A percentile compares a stretch with the other conserved stretches of the same genome.
Conservation (phyloP, 495 filamentous ascomycete genomes). For the Penicillium angulare region DNA sequence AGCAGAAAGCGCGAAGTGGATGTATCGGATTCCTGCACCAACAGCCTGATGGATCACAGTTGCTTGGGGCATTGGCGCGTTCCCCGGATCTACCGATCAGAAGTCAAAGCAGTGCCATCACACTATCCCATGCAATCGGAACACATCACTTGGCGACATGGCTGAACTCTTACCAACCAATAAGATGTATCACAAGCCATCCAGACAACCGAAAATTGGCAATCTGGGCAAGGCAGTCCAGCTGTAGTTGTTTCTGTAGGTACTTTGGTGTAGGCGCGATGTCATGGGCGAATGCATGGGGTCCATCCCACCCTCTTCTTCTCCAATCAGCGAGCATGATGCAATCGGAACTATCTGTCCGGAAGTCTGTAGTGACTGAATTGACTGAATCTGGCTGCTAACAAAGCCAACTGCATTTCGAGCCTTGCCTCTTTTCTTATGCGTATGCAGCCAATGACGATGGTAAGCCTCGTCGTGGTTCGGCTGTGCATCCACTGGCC, state of each 20-base stretch:
- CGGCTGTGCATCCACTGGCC: slow-evolving; percentile 27
- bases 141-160: slow-evolving; percentile 29
- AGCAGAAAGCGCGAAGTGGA: neutral
- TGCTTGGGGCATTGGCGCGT: too few relatives aligned
- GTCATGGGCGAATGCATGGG: slow-evolving; percentile 4
- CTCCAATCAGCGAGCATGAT: slow-evolving; percentile 5
- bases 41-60: slow-evolving; percentile 22
- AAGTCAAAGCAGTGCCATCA: slow-evolving; percentile 21
- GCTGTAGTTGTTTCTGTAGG: neutral
- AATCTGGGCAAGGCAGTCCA: neutral
- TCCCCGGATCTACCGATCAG: slow-evolving; percentile 28
- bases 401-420: slow-evolving; percentile 1
- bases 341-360: slow-evolving; percentile 8
- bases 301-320: too few relatives aligned
- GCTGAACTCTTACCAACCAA: slow-evolving; percentile 16
- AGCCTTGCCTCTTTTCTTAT: slow-evolving; percentile 1
- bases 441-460: slow-evolving; percentile 12
- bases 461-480: slow-evolving; percentile 6
- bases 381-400: neutral
- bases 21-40: slow-evolving; percentile 7
- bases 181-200: slow-evolving; percentile 19
- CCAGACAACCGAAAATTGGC: neutral
- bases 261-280: neutral
- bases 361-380: slow-evolving; percentile 3
- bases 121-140: slow-evolving; percentile 23